Evolutionary conservation across 805 yeast species (phyloP).

Genomic region (Jamesozyma lodderae): DNA sequence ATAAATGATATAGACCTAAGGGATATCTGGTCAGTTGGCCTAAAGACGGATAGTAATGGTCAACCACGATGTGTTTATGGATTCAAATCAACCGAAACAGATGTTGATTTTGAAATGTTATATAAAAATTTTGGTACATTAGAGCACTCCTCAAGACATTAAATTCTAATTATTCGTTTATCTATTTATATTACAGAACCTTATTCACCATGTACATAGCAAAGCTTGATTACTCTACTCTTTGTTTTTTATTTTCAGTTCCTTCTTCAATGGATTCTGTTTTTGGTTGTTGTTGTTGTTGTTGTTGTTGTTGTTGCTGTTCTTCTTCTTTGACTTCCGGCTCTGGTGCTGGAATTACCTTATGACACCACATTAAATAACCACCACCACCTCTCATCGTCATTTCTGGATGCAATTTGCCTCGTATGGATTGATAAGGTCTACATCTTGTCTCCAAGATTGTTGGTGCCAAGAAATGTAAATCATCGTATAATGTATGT

Average conservation of each 20-base stretch:
- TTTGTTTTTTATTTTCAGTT: neutral
- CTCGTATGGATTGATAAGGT: constrained; percentile 86
- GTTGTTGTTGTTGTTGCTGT: too few relatives aligned
- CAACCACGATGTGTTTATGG: constrained; percentile 57
- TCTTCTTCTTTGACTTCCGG: constrained; percentile 7
- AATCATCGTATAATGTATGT: constrained; percentile 59
- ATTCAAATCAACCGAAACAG: constrained; percentile 32
- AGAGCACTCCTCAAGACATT: too few relatives aligned
- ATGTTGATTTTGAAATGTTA: constrained; percentile 7
- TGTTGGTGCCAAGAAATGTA: constrained; percentile 71
- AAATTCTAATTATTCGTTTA: too few relatives aligned
- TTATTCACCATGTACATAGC: too few relatives aligned
- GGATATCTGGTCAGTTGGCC: constrained; percentile 42
- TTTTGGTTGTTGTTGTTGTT: neutral
- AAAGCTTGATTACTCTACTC: neutral
- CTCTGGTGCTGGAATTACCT: constrained; percentile 41
- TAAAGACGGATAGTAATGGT: constrained; percentile 41
- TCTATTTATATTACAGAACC: too few relatives aligned
- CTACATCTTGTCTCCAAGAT: constrained; percentile 76
- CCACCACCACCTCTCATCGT: constrained; percentile 92
- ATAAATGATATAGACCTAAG: constrained; percentile 10
- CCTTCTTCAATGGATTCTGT: neutral
- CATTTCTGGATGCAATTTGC: constrained; percentile 92
- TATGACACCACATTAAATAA: constrained; percentile 64
- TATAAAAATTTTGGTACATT: constrained; percentile 9